Evolutionary conservation across 805 yeast species (phyloP), one percentile per base, ranked within the genome.

Genomic region (Schwanniomyces occidentalis): DNA sequence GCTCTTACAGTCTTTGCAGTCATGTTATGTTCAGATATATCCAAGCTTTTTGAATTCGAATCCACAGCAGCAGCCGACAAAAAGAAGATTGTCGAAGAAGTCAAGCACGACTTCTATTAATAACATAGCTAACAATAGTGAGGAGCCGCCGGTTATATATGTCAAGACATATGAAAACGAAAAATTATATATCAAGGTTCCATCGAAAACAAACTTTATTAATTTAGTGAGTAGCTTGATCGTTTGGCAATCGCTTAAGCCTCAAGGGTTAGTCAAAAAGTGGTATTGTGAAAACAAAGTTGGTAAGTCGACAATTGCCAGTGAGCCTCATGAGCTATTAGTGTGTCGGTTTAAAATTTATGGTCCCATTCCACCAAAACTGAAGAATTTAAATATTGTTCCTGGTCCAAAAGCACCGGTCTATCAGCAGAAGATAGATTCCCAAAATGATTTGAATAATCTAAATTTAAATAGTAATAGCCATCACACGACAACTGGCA

Each of bases 341-440:
- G 82, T 80, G 13, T 80, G 87, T 37, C 70, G 84, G 24, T 77
- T 83, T 48, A 78, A 76, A 51, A 68, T 83, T 1, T 84, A 60
- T 56, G 89, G 86, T 0, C 86, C 86, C 3, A 45, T 76, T 9
- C 76, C 79, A 4, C 34, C 54, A n/a, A 62, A 61, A 19, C 45
- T 59, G 29, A 65, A 63, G 37, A 67, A 60, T 40, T 46, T 71
- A 12, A 60, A 62, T 24, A 45, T 66, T 18, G 64, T 64, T 9
- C 42, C 45, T 5, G 71, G 71, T 6, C 65, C 66, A 2, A 56
- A 46, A 28, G 72, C 69, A 13, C 74, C 72, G 2, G 38, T 50
- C 6, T 55, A 56, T 34, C 56, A 45, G 36, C 54, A 37, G 30
- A 36, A 21, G 18, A 17, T 24, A 17, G 44, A 33, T 13, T 21